A percentile compares a stretch with the other conserved stretches of the same genome.
These are phyloP conservation scores for Fusarium cyanostomum DNA, from an alignment of 2,329 filamentous ascomycete species.

Conservation along the genomic window DNA sequence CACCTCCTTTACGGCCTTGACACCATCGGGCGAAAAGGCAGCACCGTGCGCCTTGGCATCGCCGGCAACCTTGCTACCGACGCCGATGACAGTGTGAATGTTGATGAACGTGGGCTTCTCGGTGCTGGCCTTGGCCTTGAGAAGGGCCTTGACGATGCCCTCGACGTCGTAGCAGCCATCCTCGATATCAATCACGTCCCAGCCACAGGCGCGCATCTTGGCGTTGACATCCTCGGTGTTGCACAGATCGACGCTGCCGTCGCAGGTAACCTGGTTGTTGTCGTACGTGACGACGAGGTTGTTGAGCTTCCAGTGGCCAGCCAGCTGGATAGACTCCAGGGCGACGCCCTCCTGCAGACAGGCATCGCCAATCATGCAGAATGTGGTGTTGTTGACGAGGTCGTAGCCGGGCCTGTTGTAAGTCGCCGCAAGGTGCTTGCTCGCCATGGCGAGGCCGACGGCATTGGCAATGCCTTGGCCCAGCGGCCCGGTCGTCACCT, in stretches of 20 bases:
- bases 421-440: constrained; percentile 62
- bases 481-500: constrained; percentile 68
- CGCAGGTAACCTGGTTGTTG: constrained; percentile 69
- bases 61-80: constrained; percentile 59
- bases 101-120: constrained; percentile 68
- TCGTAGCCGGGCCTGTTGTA: constrained; percentile 62
- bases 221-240: constrained; percentile 66
- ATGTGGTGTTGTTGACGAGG: constrained; percentile 61
- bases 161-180: constrained; percentile 63
- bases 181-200: constrained; percentile 63
- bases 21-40: constrained; percentile 63
- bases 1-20: constrained; percentile 52
- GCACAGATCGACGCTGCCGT: constrained; percentile 62
- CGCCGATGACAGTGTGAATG: constrained; percentile 64
- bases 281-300: constrained; percentile 68
- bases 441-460: constrained; percentile 66
- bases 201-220: constrained; percentile 66
- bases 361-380: constrained; percentile 67
- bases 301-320: constrained; percentile 64
- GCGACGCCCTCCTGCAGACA: constrained; percentile 68
- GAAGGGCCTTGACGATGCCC: constrained; percentile 54
- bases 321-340: constrained; percentile 65
- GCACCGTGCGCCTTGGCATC: constrained; percentile 66
- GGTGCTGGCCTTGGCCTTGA: constrained; percentile 53
- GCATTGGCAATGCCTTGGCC: constrained; percentile 70